Evolutionary conservation across 768 basidiomycete species (phyloP), one percentile per base, ranked within the genome.

Genomic region (Cyathus striatus): DNA sequence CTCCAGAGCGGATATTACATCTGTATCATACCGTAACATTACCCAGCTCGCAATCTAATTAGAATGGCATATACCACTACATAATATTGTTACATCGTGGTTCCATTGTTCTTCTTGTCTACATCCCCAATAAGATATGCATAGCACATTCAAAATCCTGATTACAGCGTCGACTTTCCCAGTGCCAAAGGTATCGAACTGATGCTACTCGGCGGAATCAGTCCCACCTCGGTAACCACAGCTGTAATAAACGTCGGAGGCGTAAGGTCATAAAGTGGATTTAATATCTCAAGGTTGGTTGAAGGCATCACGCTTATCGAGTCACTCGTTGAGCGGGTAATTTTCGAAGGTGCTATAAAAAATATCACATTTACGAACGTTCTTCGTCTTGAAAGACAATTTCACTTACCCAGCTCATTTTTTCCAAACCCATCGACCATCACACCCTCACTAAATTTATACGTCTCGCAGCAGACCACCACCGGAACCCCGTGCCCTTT

Each of bases 381-480:
- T 35, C 12, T 18, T 30, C 21, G 18, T 35, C 20, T 38, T 2
- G 4, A 26, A 46, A 17, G 7, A 20, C 21, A 13, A 26, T 37
- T 78, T 59, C 51, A n/a, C n/a, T n/a, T n/a, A 90, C 95, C 96
- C 30, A 97, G 70, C 64, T 99, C 96, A 55, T 99, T 99, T 63
- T 90, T 92, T 34, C 88, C 91, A 52, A 99, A 93, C 16, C 87
- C 87, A 61, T 99, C 96, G 42, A 98, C 70, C 62, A 89, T 84
- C 22, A 98, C 85, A 24, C 81, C 81, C 53, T 98, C 95, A 14
- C 89, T 88, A 55, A 94, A 98, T 62, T 99, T 99, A 69, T 98
- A 98, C 3, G 96, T 99, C 65, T 98, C 96, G 54, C 94, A 96
- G 50, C 93, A 97, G 20, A 96, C 92, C 25, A 99, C 80, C 5